These are phyloP conservation scores for Avena atlantica DNA, from an alignment of 176 grass and related monocot genomes.

Conservation along the genomic window DNA sequence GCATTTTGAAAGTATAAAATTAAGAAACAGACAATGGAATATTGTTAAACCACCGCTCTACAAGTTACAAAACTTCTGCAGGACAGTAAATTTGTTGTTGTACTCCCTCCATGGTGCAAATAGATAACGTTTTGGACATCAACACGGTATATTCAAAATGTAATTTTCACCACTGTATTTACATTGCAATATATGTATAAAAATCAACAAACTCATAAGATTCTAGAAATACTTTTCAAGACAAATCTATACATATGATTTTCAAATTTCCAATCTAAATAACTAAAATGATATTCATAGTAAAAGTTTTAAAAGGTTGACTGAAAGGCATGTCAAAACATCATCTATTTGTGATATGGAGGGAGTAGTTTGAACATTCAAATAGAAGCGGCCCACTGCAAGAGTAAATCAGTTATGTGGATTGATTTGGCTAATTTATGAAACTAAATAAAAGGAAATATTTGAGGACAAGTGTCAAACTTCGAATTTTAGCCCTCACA, in stretches of 20 bases:
- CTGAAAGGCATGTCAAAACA: neutral
- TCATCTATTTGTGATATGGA: neutral
- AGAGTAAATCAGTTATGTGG: neutral
- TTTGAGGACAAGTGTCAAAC: neutral
- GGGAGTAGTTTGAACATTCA: neutral
- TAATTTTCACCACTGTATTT: no score
- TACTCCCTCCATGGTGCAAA: no score
- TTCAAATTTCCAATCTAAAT: no score
- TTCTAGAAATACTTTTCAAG: no score
- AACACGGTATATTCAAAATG: no score
- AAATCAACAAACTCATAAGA: no score
- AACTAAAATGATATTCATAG: no score
- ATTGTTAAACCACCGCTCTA: neutral
- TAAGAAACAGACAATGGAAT: neutral
- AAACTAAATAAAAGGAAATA: neutral
- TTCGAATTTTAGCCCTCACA: neutral
- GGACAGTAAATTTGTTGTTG: neutral
- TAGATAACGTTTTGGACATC: no score
- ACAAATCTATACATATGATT: no score
- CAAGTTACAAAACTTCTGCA: neutral
- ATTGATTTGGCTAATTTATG: neutral
- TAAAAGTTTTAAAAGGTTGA: no score
- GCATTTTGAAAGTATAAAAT: constrained; percentile 3
- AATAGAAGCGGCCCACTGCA: neutral
- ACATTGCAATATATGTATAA: no score